Evolutionary conservation across 257 asterid species (phyloP).

Genomic region (Nicotiana attenuata): DNA sequence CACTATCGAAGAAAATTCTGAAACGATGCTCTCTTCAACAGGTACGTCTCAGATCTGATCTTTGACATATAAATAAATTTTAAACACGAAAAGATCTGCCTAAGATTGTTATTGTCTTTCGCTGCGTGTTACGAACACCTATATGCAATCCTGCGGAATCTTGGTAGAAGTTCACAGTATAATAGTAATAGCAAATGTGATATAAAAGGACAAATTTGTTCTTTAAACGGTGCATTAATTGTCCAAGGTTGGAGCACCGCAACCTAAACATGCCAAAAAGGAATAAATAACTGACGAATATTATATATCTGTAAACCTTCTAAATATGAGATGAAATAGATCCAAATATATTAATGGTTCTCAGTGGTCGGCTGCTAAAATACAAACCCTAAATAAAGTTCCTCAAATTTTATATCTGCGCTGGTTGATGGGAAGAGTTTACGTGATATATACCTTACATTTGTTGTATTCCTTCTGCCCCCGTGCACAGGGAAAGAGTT

Average conservation of each 20-base stretch:
- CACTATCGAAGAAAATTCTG: too few relatives aligned
- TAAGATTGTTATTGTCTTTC: too few relatives aligned
- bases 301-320: not conserved
- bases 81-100: too few relatives aligned
- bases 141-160: not conserved
- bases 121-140: too few relatives aligned
- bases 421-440: not conserved
- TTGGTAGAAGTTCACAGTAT: not conserved
- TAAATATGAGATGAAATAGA: not conserved
- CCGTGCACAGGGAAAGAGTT: constrained; percentile 8
- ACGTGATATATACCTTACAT: not conserved
- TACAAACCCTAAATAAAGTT: not conserved
- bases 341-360: not conserved
- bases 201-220: not conserved
- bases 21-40: too few relatives aligned
- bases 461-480: not conserved
- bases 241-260: not conserved
- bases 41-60: too few relatives aligned
- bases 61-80: too few relatives aligned
- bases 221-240: not conserved
- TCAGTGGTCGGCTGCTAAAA: constrained; percentile 8
- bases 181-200: not conserved
- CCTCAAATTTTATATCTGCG: not conserved
- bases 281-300: not conserved
- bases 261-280: not conserved